phyloP scores from a whole-genome alignment of 148 eudicot genomes.

The Amaranthus cruentus region DNA sequence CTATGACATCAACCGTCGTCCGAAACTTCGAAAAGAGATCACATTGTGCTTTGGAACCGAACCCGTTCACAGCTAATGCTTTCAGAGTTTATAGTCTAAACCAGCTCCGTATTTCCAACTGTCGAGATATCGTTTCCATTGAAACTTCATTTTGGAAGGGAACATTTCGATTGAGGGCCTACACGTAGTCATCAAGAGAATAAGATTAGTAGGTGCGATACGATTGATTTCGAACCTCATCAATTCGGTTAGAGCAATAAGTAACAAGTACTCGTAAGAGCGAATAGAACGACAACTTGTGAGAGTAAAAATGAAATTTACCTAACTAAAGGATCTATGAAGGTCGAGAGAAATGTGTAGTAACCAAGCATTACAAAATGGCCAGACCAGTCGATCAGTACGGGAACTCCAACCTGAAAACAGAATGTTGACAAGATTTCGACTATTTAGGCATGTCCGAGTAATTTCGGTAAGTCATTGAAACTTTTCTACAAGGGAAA shows the following conservation, averaged over 20 bases:
- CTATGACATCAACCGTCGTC: too few species aligned
- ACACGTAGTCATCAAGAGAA: slow-evolving; percentile 6
- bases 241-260: background rate
- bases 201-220: background rate
- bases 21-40: too few species aligned
- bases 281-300: background rate
- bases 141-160: slow-evolving; percentile 58
- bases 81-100: slow-evolving; percentile 57
- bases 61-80: too few species aligned
- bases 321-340: slow-evolving; percentile 74
- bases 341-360: slow-evolving; percentile 72
- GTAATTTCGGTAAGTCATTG: too few species aligned
- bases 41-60: too few species aligned
- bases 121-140: slow-evolving; percentile 75
- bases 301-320: slow-evolving; percentile 17
- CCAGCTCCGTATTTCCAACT: slow-evolving; percentile 97
- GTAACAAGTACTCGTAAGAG: background rate
- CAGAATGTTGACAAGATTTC: background rate
- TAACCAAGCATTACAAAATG: slow-evolving; percentile 86
- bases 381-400: slow-evolving; percentile 83
- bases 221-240: background rate
- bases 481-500: too few species aligned
- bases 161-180: slow-evolving; percentile 58
- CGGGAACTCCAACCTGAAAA: slow-evolving; percentile 82
- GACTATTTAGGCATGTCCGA: too few species aligned